Evolutionary conservation across 352 stramenopile species (phyloP).

Genomic region (Phytopythium mirpurense): DNA sequence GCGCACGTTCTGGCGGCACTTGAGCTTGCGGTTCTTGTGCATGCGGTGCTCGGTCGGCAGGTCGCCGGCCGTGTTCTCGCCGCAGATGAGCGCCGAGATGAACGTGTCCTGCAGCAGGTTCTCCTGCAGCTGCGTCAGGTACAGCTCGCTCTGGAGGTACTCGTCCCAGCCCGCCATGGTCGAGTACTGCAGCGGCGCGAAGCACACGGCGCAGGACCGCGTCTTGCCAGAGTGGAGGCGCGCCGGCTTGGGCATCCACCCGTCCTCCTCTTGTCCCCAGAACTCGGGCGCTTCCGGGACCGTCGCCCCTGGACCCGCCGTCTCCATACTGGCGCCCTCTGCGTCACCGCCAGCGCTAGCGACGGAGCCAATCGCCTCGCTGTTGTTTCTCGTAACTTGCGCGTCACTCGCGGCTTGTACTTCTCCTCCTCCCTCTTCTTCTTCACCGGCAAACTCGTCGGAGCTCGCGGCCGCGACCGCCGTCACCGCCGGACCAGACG

Average conservation of each 20-base stretch:
- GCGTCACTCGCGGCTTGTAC: not conserved
- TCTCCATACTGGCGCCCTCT: constrained; percentile 2
- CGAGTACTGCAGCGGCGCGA: constrained; percentile 71
- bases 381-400: not conserved
- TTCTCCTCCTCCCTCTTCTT: too few species aligned
- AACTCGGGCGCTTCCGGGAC: constrained; percentile 4
- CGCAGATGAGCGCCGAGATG: constrained; percentile 74
- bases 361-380: constrained; percentile 2
- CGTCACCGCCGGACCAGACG: not conserved
- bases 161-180: constrained; percentile 68
- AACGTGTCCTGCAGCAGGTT: constrained; percentile 78
- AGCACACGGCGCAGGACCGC: constrained; percentile 72
- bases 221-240: constrained; percentile 76
- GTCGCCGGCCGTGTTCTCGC: constrained; percentile 60
- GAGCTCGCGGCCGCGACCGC: not conserved
- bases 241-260: constrained; percentile 83
- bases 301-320: constrained; percentile 1
- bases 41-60: constrained; percentile 82
- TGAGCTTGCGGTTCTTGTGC: constrained; percentile 80
- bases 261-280: constrained; percentile 42
- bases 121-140: constrained; percentile 58
- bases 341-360: constrained; percentile 1
- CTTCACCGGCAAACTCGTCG: not conserved
- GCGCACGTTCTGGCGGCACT: constrained; percentile 74
- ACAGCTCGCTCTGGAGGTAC: constrained; percentile 77